phyloP scores from a whole-genome alignment of 305 asterid genomes.

The Fraxinus baroniana region DNA sequence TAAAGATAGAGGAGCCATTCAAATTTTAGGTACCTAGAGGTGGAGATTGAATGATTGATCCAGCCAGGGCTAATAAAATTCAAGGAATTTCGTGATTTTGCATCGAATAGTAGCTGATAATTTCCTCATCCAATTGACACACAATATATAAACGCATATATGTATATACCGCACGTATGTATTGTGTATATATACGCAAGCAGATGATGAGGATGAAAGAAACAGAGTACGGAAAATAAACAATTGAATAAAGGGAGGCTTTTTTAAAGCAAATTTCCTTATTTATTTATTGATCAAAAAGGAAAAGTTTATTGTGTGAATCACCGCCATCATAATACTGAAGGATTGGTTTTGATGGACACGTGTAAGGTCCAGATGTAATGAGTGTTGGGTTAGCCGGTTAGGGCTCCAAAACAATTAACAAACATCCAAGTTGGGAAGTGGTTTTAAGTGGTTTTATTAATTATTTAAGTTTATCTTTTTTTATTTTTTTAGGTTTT shows the following conservation, averaged over 20 bases:
- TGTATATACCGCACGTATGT: constrained; percentile 19
- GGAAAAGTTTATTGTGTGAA: constrained; percentile 6
- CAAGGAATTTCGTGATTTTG: constrained; percentile 32
- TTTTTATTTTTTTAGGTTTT: background rate
- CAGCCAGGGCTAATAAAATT: constrained; percentile 23
- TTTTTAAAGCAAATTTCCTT: background rate
- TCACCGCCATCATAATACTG: constrained; percentile 18
- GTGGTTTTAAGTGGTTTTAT: background rate
- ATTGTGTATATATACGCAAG: constrained; percentile 21
- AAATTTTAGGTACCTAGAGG: constrained; percentile 31
- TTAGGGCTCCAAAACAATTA: constrained; percentile 12
- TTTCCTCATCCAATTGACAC: constrained; percentile 8
- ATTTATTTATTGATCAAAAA: background rate
- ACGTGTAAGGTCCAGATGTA: constrained; percentile 31
- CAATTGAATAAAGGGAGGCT: background rate
- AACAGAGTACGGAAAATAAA: background rate
- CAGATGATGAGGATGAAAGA: background rate
- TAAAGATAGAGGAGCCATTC: constrained; percentile 9
- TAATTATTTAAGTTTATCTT: background rate
- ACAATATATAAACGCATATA: background rate
- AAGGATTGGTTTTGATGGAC: constrained; percentile 16
- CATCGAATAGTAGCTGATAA: constrained; percentile 23
- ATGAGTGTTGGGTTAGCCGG: background rate
- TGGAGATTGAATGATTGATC: constrained; percentile 27
- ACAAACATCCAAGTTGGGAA: background rate